These are phyloP conservation scores for Metschnikowia corniflorae DNA, from an alignment of 805 yeast genomes.

Conservation along the genomic window DNA sequence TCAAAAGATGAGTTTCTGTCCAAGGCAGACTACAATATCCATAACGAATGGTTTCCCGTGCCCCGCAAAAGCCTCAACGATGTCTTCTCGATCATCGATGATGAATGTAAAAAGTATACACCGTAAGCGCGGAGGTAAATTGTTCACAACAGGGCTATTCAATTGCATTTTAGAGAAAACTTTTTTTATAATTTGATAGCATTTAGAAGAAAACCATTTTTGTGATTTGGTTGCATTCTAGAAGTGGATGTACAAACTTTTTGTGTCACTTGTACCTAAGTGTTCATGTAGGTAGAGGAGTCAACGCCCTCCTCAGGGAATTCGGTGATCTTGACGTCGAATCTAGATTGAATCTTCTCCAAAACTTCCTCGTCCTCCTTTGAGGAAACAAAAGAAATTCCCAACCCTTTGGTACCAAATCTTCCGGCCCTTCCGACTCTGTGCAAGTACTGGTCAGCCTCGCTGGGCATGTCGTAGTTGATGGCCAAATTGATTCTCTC, in stretches of 20 bases:
- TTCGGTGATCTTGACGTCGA: slow-evolving; percentile 90
- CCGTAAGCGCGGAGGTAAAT: slow-evolving; percentile 4
- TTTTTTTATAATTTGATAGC: no score
- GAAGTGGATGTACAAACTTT: no score
- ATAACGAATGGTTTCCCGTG: slow-evolving; percentile 56
- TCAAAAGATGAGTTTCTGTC: slow-evolving; percentile 6
- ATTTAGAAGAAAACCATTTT: no score
- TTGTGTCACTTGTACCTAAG: slow-evolving; percentile 40
- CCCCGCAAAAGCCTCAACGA: slow-evolving; percentile 31
- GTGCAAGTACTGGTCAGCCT: slow-evolving; percentile 97
- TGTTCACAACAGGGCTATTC: no score
- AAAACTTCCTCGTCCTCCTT: slow-evolving; percentile 87
- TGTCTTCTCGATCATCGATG: slow-evolving; percentile 16
- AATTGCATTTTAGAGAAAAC: no score
- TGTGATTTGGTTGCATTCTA: no score
- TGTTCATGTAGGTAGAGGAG: slow-evolving; percentile 96
- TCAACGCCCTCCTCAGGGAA: slow-evolving; percentile 98
- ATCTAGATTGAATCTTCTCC: slow-evolving; percentile 92
- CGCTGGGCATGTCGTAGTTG: slow-evolving; percentile 93
- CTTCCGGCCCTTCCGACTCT: slow-evolving; percentile 99
- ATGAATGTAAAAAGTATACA: slow-evolving; percentile 11
- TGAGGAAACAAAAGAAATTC: slow-evolving; percentile 82
- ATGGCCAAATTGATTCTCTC: slow-evolving; percentile 98
- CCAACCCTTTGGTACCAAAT: slow-evolving; percentile 98
- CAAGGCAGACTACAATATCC: slow-evolving; percentile 30